phyloP scores from a whole-genome alignment of 805 yeast genomes.

The Trichomonascus vanleenenianus region DNA sequence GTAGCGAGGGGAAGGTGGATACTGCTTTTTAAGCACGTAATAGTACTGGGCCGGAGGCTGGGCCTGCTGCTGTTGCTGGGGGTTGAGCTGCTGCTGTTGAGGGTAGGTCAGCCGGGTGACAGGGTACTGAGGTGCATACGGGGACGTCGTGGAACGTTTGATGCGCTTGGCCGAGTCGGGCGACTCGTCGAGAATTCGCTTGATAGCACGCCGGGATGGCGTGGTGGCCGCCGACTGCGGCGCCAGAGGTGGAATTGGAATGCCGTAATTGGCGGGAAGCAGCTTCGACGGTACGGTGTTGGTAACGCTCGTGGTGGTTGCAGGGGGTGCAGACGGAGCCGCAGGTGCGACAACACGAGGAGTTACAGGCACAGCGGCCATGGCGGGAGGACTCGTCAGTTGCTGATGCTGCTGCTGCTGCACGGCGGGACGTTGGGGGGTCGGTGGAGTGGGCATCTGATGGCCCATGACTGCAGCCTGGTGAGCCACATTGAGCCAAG shows the following conservation, averaged over 20 bases:
- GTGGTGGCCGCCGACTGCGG: neutral
- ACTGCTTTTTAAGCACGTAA: conserved; percentile 10
- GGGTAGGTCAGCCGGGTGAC: neutral
- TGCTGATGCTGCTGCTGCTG: neutral
- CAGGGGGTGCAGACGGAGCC: neutral
- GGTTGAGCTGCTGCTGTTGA: neutral
- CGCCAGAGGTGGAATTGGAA: neutral
- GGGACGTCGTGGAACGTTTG: conserved; percentile 1
- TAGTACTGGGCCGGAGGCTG: conserved; percentile 9
- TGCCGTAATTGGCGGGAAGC: neutral
- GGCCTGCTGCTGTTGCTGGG: too few relatives aligned
- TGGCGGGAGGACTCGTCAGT: too few relatives aligned
- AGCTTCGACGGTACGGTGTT: neutral
- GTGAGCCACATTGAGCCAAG: conserved; percentile 16
- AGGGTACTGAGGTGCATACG: conserved; percentile 2
- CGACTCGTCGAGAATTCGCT: neutral
- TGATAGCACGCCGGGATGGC: neutral
- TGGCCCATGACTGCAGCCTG: neutral
- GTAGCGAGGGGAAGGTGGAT: conserved; percentile 13
- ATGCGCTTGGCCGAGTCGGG: neutral
- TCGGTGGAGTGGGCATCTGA: neutral
- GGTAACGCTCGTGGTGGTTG: neutral
- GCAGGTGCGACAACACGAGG: neutral
- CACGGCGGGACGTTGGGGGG: neutral
- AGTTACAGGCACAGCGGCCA: neutral